These are phyloP conservation scores for Ceratocystis diversiconidia DNA, from an alignment of 2,329 filamentous ascomycete species.

Conservation along the genomic window DNA sequence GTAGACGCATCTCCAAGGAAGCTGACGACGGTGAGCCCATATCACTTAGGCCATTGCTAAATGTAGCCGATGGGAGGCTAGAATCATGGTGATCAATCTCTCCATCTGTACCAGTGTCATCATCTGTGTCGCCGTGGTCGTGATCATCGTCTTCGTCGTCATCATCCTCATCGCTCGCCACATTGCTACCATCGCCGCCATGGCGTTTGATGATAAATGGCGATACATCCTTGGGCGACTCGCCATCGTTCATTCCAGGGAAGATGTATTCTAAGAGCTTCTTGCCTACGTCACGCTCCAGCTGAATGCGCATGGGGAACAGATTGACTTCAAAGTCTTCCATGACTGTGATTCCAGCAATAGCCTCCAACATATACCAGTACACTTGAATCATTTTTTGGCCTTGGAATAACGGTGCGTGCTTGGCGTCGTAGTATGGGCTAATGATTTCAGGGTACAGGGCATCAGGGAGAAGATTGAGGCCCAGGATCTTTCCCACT, in stretches of 20 bases:
- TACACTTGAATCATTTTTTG: conserved; percentile 79
- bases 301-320: conserved; percentile 82
- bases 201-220: conserved; percentile 41
- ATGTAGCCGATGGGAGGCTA: conserved; percentile 20
- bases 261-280: conserved; percentile 96
- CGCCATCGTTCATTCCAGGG: conserved; percentile 56
- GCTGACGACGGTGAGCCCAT: conserved; percentile 25
- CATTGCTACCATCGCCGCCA: conserved; percentile 13
- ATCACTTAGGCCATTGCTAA: conserved; percentile 20
- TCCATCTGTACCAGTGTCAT: conserved; percentile 5
- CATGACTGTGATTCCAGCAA: conserved; percentile 92
- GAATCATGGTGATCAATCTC: conserved; percentile 18
- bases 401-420: conserved; percentile 37
- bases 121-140: conserved; percentile 24
- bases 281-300: conserved; percentile 85
- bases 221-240: conserved; percentile 41
- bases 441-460: conserved; percentile 94
- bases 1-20: conserved; percentile 58
- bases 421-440: conserved; percentile 62
- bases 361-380: conserved; percentile 97
- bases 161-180: conserved; percentile 22
- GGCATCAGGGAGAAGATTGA: conserved; percentile 80
- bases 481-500: conserved; percentile 71
- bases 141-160: conserved; percentile 38
- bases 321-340: conserved; percentile 92